Base-by-base conservation (phyloP, 164 flowering plant genomes). In the Magnolia officinalis region DNA sequence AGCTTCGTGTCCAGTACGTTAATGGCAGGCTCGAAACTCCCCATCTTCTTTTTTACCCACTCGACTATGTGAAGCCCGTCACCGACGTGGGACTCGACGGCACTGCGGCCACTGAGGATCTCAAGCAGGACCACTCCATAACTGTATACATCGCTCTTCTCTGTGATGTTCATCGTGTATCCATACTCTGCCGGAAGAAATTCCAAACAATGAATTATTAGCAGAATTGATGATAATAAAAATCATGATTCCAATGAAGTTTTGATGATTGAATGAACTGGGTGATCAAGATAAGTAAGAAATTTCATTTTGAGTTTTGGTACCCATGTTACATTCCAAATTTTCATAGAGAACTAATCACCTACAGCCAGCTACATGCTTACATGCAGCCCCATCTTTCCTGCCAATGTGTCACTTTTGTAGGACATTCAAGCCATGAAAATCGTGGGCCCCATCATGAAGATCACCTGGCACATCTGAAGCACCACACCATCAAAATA, bases 71-170 rank as follows among this genome's bases (percentile, higher is more conserved):
- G 99, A 31, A 84, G 84, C 6, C 99, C 98, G 63, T 91, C 98
- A 0, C 88, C 91, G 8, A 87, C 76, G 26, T 85, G 89, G 1
- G 91, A 74, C 78, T 92, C 90, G 6, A 95, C 86, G 0, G 97
- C 96, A 50, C 90, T 90, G 8, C 97, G 89, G 20, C 99, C 98
- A 26, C 91, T 93, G 63, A 95, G 84, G 19, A 95, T 89, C 84
- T 95, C 96, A 31, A 95, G 82, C 74, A 95, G 68, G 6, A 95
- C 99, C 61, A 96, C 98, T 10, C 99, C 99, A 75, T 89, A 96
- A 74, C 98, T 96, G 84, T 94, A 96, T 23, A 96, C 99, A 75
- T 96, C 99, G 45, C 98, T 94, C 91, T 94, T 96, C 82, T 94
- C 98, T 23, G 99, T 93, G 79, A 96, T 96, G 85, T 94, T 94